Conservation (phyloP, 495 filamentous ascomycete species). For the Aspergillus coremiiformis region DNA sequence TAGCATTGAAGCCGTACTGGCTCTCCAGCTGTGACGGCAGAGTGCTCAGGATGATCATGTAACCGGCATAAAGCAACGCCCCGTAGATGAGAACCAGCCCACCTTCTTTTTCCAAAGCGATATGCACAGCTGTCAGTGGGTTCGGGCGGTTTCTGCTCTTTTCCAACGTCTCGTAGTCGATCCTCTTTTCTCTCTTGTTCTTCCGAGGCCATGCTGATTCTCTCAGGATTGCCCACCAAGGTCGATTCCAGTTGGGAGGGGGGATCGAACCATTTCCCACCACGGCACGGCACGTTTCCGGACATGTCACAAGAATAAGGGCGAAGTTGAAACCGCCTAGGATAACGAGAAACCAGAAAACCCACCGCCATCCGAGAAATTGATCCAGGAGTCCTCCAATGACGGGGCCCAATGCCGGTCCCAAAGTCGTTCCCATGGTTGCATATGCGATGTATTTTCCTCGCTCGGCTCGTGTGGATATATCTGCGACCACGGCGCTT, state of each 20-base stretch:
- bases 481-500: constrained; percentile 35
- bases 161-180: constrained; percentile 10
- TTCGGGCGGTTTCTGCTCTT: constrained; percentile 18
- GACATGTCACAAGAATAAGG: constrained; percentile 24
- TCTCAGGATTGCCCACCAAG: constrained; percentile 18
- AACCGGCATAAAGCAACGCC: constrained; percentile 19
- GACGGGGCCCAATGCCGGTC: constrained; percentile 52
- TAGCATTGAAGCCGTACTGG: constrained; percentile 33
- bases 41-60: constrained; percentile 22
- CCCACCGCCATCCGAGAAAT: constrained; percentile 60
- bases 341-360: constrained; percentile 71
- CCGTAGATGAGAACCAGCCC: constrained; percentile 31
- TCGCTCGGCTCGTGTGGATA: constrained; percentile 36
- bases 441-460: constrained; percentile 40
- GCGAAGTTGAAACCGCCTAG: constrained; percentile 35
- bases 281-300: constrained; percentile 40
- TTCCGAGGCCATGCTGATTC: constrained; percentile 6
- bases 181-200: background rate
- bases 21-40: constrained; percentile 26
- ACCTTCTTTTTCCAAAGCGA: constrained; percentile 33
- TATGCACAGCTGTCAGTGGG: constrained; percentile 21
- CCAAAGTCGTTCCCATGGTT: constrained; percentile 24
- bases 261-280: constrained; percentile 43
- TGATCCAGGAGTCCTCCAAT: constrained; percentile 58
- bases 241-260: constrained; percentile 33